Percentiles rank a stretch among this genome's conserved stretches.
Evolutionary conservation across 2,329 filamentous ascomycete genomes (phyloP).

Genomic region (Malbranchea cinnamomea): DNA sequence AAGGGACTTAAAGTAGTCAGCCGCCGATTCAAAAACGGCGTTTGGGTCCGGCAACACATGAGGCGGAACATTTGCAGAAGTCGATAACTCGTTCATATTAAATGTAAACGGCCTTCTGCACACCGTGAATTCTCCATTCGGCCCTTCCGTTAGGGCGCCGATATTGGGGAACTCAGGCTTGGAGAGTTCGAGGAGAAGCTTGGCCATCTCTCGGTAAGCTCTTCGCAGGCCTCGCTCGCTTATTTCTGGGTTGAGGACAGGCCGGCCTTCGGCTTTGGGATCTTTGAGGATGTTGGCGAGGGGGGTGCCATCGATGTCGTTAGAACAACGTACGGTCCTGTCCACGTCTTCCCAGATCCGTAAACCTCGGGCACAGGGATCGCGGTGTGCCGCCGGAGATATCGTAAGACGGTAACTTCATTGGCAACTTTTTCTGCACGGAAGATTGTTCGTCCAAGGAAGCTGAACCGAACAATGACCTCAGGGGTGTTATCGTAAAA

Average conservation of each 20-base stretch:
- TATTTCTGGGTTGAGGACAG: conserved; percentile 10
- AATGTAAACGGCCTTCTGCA: conserved; percentile 7
- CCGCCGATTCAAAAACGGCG: conserved; percentile 6
- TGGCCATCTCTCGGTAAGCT: conserved; percentile 10
- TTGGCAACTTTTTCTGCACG: conserved; percentile 17
- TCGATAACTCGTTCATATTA: conserved; percentile 8
- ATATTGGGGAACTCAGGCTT: conserved; percentile 10
- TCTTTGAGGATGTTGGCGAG: conserved; percentile 14
- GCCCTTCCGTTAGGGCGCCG: conserved; percentile 6
- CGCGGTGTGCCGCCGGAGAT: conserved; percentile 13
- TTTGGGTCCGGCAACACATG: conserved; percentile 4
- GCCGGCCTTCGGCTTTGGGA: conserved; percentile 7
- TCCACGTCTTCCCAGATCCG: conserved; percentile 12
- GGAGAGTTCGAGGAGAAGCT: conserved; percentile 9
- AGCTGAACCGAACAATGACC: conserved; percentile 17
- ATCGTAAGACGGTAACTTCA: conserved; percentile 16
- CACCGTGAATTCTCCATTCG: conserved; percentile 6
- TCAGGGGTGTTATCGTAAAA: conserved; percentile 11
- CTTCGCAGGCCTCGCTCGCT: conserved; percentile 6
- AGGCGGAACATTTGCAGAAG: conserved; percentile 5
- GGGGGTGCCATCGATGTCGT: conserved; percentile 13
- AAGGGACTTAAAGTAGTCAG: conserved; percentile 7
- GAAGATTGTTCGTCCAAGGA: conserved; percentile 15
- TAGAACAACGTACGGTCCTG: conserved; percentile 16
- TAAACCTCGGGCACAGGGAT: conserved; percentile 15